A percentile compares a stretch with the other conserved stretches of the same genome.
Evolutionary conservation across 2,329 filamentous ascomycete species (phyloP).

Genomic region (Metarhizium humberi): DNA sequence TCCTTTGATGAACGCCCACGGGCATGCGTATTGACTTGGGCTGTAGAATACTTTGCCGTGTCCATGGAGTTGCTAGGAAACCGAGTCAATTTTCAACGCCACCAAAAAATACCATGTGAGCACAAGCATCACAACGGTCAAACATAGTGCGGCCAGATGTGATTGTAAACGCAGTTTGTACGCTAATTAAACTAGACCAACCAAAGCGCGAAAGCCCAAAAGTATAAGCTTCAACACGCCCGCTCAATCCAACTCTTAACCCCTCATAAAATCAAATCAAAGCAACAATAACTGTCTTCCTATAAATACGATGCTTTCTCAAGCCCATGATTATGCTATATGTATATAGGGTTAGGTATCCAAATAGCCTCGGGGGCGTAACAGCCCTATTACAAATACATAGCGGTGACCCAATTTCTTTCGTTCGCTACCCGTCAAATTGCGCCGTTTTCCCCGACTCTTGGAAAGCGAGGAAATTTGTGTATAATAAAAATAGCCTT

Average conservation of each 20-base stretch:
- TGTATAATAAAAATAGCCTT: not conserved
- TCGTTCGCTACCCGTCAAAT: not conserved
- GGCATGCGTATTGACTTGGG: too few relatives aligned
- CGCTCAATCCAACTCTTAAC: not conserved
- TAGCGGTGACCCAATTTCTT: not conserved
- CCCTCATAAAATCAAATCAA: not conserved
- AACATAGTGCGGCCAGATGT: not conserved
- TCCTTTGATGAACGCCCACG: too few relatives aligned
- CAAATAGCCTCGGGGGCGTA: not conserved
- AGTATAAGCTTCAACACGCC: not conserved
- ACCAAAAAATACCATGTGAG: not conserved
- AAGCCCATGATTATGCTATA: conserved; percentile 3
- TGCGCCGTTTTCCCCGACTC: conserved; percentile 1
- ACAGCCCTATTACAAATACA: not conserved
- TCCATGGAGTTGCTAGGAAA: too few relatives aligned
- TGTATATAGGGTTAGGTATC: not conserved
- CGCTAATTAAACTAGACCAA: not conserved
- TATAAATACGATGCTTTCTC: not conserved
- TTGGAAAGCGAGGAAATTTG: not conserved
- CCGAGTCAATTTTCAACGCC: too few relatives aligned
- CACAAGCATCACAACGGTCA: not conserved
- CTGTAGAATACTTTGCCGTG: too few relatives aligned
- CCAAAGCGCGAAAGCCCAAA: not conserved
- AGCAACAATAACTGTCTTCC: not conserved
- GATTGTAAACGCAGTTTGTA: not conserved